Base-by-base conservation (phyloP, 352 stramenopile genomes). In the Peronospora destructor region DNA sequence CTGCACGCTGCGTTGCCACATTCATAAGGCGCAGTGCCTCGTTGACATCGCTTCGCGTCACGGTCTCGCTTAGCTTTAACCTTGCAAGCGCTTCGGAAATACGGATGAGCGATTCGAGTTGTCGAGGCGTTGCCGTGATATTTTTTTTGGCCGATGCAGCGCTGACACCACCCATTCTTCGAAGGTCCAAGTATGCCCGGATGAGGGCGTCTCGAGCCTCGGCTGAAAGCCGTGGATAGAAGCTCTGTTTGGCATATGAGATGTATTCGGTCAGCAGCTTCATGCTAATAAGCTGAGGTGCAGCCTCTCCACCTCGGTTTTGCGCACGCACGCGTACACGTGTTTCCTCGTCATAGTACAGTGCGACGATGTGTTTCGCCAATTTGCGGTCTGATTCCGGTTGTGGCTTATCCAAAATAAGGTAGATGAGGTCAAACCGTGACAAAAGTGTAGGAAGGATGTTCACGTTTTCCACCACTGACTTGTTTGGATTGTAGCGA, bases 361-460 rank as follows among this genome's bases (percentile, higher is more conserved):
- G 68, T 26, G 91, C 90, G 0, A 99, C 95, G 47, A 99, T 91
- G 71, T 99, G 97, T 21, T 94, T 89, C 6, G 96, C 97, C 34
- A 99, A 68, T 49, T 94, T 83, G 8, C 95, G 82, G 66, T 99
- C 97, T 14, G 83, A 88, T 51, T 97, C 93, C 4, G 83, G 61
- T 47, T 97, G 88, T 1, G 95, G 91, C 50, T 95, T 95, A 73
- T 99, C 97, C 28, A 99, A 79, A 59, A 99, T 98, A 14, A 99
- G 76, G 67, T 99, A 99, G 61, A 99, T 99, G 45, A 99, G 84
- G 70, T 99, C 97, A 60, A 99, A 99, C 33, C 97, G 89, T 55
- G 87, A 98, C 4, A 99, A 73, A 23, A 99, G 75, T 16, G 97
- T 99, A 2, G 96, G 96, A 14, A 97, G 76, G 37, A 99, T 91